phyloP scores from a whole-genome alignment of 805 yeast species.

The Kodamaea leandrae region DNA sequence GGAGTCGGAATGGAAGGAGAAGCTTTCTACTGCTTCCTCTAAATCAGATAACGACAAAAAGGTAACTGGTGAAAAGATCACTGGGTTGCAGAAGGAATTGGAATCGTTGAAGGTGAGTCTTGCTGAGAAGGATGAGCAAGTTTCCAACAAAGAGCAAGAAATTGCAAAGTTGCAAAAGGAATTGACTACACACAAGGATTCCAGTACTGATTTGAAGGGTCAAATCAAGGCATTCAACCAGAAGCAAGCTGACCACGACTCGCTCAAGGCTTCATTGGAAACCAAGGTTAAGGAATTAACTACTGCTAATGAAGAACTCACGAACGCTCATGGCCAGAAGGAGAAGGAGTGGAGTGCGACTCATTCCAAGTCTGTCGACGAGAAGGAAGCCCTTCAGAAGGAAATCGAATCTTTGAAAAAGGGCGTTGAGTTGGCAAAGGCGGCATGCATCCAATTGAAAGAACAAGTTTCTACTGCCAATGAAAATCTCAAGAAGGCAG shows the following conservation, averaged over 20 bases:
- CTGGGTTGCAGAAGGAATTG: not conserved
- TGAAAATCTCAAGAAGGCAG: not conserved
- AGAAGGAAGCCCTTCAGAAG: not conserved
- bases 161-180: slow-evolving; percentile 3
- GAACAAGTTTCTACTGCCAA: not conserved
- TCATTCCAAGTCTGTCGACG: not conserved
- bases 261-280: not conserved
- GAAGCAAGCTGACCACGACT: not conserved
- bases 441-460: not conserved
- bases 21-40: not conserved
- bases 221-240: not conserved
- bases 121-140: not conserved
- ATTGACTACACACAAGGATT: slow-evolving; percentile 2
- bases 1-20: not conserved
- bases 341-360: not conserved
- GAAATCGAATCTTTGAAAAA: slow-evolving; percentile 1
- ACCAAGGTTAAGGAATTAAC: not conserved
- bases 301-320: slow-evolving; percentile 3
- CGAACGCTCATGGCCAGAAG: not conserved
- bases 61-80: not conserved
- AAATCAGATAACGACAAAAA: not conserved
- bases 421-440: slow-evolving; percentile 3
- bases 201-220: not conserved
- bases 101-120: not conserved
- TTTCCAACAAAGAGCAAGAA: not conserved